phyloP scores from a whole-genome alignment of 192 early-diverging fungal species.

The Coemansia brasiliensis region DNA sequence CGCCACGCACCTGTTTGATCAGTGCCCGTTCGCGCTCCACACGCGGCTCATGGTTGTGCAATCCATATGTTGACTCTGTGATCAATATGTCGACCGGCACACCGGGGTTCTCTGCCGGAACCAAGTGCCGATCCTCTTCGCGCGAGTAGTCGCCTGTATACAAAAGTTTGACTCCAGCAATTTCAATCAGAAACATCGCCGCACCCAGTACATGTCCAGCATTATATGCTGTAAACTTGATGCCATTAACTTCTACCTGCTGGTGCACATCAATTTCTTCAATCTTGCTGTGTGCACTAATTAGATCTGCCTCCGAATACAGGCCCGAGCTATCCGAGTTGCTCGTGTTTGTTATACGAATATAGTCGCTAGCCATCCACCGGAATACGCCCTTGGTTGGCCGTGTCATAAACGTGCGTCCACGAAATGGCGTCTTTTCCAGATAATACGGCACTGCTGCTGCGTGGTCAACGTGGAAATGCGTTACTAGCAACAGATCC shows the following conservation, averaged over 20 bases:
- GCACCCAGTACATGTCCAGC: constrained; percentile 98
- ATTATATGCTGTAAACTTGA: constrained; percentile 94
- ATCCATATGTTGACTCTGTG: constrained; percentile 94
- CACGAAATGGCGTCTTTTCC: constrained; percentile 96
- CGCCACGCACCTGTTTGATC: constrained; percentile 79
- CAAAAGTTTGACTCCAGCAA: constrained; percentile 83
- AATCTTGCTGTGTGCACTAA: constrained; percentile 80
- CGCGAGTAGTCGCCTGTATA: constrained; percentile 99
- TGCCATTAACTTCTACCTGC: constrained; percentile 90
- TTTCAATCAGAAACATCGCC: constrained; percentile 94
- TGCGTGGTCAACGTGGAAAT: constrained; percentile 96
- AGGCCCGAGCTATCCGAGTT: constrained; percentile 71
- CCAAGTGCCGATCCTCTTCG: constrained; percentile 97
- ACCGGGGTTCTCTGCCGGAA: constrained; percentile 90
- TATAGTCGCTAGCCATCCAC: constrained; percentile 94
- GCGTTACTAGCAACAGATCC: constrained; percentile 90
- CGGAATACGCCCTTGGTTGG: constrained; percentile 97
- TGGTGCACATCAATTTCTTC: constrained; percentile 97
- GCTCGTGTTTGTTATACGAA: constrained; percentile 71
- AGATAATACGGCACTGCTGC: constrained; percentile 95
- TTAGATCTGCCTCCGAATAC: constrained; percentile 88
- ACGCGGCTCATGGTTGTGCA: constrained; percentile 95
- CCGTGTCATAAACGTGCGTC: constrained; percentile 98
- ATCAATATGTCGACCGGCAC: constrained; percentile 89
- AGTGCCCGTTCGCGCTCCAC: constrained; percentile 87